Conservation (phyloP, 768 basidiomycete genomes). For the Suillus ampliporus region DNA sequence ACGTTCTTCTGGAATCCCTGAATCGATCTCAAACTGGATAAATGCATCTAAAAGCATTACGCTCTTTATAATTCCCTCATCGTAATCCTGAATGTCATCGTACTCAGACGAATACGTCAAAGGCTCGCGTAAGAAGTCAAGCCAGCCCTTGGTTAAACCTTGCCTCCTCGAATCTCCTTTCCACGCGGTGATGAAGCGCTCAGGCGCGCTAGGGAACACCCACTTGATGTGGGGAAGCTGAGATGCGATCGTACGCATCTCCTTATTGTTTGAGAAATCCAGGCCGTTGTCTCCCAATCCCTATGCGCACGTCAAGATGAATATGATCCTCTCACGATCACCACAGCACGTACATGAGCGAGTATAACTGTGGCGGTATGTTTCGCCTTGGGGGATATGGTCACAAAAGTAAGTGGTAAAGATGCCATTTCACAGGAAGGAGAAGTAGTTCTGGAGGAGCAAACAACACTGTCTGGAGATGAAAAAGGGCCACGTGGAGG, state of each 20-base stretch:
- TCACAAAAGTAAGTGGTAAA: slow-evolving; percentile 50
- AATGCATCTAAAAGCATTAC: slow-evolving; percentile 62
- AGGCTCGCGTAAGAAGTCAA: slow-evolving; percentile 54
- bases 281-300: slow-evolving; percentile 78
- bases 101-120: slow-evolving; percentile 54
- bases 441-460: background rate
- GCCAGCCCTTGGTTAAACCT: slow-evolving; percentile 53
- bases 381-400: slow-evolving; percentile 55
- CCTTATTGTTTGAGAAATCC: slow-evolving; percentile 51
- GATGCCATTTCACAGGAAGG: background rate
- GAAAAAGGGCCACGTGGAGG: slow-evolving; percentile 3
- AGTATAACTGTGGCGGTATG: slow-evolving; percentile 89
- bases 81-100: slow-evolving; percentile 65
- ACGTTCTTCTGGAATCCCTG: slow-evolving; percentile 65
- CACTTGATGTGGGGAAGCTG: slow-evolving; percentile 77
- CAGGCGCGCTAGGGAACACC: slow-evolving; percentile 70
- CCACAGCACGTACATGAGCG: slow-evolving; percentile 64
- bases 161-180: slow-evolving; percentile 56
- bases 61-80: slow-evolving; percentile 58
- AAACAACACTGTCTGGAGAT: background rate
- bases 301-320: slow-evolving; percentile 40
- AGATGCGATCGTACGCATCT: slow-evolving; percentile 22
- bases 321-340: slow-evolving; percentile 4
- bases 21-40: slow-evolving; percentile 71
- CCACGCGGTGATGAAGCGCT: slow-evolving; percentile 68